These are phyloP conservation scores for Trichosporon sp. DNA, from an alignment of 1,284 basidiomycete genomes.

Conservation along the genomic window DNA sequence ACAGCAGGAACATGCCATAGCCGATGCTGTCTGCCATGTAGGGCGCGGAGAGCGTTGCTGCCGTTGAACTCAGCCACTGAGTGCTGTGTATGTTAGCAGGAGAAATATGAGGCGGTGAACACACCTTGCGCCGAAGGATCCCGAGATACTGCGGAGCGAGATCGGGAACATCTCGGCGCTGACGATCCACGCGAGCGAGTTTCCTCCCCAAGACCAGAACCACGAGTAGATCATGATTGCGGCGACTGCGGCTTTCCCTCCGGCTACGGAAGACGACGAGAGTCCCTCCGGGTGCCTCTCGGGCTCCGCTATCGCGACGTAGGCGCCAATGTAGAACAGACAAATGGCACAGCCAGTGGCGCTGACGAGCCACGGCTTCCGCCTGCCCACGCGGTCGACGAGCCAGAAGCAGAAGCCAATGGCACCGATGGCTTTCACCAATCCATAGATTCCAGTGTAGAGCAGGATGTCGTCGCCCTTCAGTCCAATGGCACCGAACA, in stretches of 20 bases:
- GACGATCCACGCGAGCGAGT: conserved; percentile 30
- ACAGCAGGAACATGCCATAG: conserved; percentile 39
- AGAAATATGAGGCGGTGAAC: too few relatives aligned
- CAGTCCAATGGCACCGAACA: conserved; percentile 36
- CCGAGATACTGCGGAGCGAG: conserved; percentile 26
- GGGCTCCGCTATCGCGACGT: conserved; percentile 26
- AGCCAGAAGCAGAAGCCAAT: conserved; percentile 31
- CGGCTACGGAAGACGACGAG: conserved; percentile 16
- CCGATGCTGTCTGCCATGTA: conserved; percentile 19
- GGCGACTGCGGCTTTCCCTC: conserved; percentile 25
- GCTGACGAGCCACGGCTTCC: conserved; percentile 32
- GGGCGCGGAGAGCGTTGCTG: conserved; percentile 33
- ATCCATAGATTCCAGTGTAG: conserved; percentile 48
- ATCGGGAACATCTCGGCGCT: conserved; percentile 34
- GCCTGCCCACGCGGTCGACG: conserved; percentile 34
- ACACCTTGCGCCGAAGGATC: conserved; percentile 22
- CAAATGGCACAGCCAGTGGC: conserved; percentile 19
- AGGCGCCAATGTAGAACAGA: conserved; percentile 28
- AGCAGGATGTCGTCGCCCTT: conserved; percentile 30
- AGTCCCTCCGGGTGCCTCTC: conserved; percentile 3
- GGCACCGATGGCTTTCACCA: conserved; percentile 39
- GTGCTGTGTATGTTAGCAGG: background rate
- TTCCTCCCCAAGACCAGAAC: conserved; percentile 23
- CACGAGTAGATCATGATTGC: conserved; percentile 32
- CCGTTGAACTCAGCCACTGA: conserved; percentile 34